Conservation (phyloP, 805 yeast species). For the Hanseniaspora vineae region DNA sequence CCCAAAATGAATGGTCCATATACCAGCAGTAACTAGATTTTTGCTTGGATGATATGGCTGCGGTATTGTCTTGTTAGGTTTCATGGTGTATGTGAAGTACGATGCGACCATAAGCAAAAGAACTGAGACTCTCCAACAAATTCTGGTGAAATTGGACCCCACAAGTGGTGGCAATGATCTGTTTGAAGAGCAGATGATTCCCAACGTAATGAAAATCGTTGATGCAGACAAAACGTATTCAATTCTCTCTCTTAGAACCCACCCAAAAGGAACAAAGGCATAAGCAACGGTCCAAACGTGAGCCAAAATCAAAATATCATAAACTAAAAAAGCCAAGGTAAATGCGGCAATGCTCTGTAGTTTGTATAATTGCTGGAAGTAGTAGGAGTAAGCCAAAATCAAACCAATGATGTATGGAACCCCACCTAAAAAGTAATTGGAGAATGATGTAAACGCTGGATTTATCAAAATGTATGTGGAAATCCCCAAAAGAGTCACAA, state of each 20-base stretch:
- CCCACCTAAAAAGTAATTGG: slow-evolving; percentile 46
- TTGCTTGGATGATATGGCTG: slow-evolving; percentile 55
- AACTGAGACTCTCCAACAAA: neutral
- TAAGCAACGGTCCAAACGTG: slow-evolving; percentile 97
- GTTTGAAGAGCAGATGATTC: slow-evolving; percentile 16
- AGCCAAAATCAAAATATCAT: slow-evolving; percentile 50
- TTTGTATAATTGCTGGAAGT: slow-evolving; percentile 44
- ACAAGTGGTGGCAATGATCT: neutral
- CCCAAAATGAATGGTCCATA: slow-evolving; percentile 97
- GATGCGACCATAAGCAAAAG: slow-evolving; percentile 9
- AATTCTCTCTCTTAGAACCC: slow-evolving; percentile 74
- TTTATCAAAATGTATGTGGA: slow-evolving; percentile 18
- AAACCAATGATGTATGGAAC: slow-evolving; percentile 49
- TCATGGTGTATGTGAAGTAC: slow-evolving; percentile 8
- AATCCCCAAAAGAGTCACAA: slow-evolving; percentile 16
- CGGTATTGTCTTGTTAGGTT: slow-evolving; percentile 30
- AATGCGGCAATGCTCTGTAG: slow-evolving; percentile 45
- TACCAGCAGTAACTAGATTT: slow-evolving; percentile 79
- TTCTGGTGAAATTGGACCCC: neutral
- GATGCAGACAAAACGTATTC: slow-evolving; percentile 57
- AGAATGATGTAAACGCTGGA: slow-evolving; percentile 16
- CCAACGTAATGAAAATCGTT: slow-evolving; percentile 38
- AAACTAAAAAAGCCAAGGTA: slow-evolving; percentile 33
- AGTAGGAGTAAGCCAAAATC: slow-evolving; percentile 49
- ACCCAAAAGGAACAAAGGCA: slow-evolving; percentile 96